A percentile compares a stretch with the other conserved stretches of the same genome.
phyloP scores from a whole-genome alignment of 495 filamentous ascomycete genomes.

The Bryoglossum gracile region DNA sequence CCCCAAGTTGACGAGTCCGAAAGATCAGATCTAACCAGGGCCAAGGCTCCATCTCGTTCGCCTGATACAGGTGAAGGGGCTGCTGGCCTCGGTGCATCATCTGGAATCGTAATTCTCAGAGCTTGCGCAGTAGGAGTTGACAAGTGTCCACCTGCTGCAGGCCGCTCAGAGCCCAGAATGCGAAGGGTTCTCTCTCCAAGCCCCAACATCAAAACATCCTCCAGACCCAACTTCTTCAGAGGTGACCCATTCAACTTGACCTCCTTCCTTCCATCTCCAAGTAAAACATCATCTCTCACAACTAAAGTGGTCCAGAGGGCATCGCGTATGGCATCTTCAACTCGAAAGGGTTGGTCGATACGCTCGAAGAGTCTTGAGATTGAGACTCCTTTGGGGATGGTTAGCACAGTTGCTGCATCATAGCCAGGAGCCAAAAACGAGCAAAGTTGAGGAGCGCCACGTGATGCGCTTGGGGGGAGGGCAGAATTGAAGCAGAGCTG shows the following conservation, averaged over 20 bases:
- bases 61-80: too few species aligned
- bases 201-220: background rate
- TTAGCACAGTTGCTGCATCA: too few species aligned
- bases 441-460: too few species aligned
- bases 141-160: background rate
- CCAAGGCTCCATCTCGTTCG: too few species aligned
- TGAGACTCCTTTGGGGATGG: conserved; percentile 3
- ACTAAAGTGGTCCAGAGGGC: conserved; percentile 5
- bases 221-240: conserved; percentile 3
- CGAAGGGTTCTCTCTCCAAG: conserved; percentile 3
- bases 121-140: too few species aligned
- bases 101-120: too few species aligned
- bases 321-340: background rate
- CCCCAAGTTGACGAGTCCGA: too few species aligned
- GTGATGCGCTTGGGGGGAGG: too few species aligned
- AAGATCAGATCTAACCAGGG: too few species aligned
- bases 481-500: too few species aligned
- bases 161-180: background rate
- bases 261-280: background rate
- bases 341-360: background rate
- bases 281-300: background rate
- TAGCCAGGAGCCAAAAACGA: too few species aligned
- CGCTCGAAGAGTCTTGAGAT: conserved; percentile 5
- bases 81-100: too few species aligned
- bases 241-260: background rate